Evolutionary conservation across 176 grass and related monocot genomes (phyloP).

Genomic region (Pontederia crassipes): DNA sequence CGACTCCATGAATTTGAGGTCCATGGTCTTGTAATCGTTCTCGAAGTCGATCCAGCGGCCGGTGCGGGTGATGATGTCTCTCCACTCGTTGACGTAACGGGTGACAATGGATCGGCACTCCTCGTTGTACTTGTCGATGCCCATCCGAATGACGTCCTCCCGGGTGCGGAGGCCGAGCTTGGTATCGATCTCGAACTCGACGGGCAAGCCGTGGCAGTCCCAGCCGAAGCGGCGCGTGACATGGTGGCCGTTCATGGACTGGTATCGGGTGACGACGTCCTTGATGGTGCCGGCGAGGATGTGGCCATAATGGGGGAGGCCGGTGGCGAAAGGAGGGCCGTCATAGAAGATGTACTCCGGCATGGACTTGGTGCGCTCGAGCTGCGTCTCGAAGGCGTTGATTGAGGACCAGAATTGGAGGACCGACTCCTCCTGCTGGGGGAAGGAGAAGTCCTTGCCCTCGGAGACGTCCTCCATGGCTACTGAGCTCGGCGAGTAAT

Average conservation of each 20-base stretch:
- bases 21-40: constrained; percentile 28
- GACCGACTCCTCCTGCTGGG: constrained; percentile 56
- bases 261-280: constrained; percentile 94
- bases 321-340: constrained; percentile 82
- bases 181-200: constrained; percentile 97
- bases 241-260: constrained; percentile 78
- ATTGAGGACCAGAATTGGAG: constrained; percentile 42
- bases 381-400: constrained; percentile 71
- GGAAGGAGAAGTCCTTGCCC: constrained; percentile 91
- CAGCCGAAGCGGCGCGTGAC: constrained; percentile 87
- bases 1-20: constrained; percentile 72
- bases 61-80: no score
- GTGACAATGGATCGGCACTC: no score
- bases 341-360: constrained; percentile 99
- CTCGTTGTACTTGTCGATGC: no score
- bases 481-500: background rate
- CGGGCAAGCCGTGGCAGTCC: constrained; percentile 93
- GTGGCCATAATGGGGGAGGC: constrained; percentile 90
- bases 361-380: constrained; percentile 59
- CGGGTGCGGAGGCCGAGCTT: constrained; percentile 52
- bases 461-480: constrained; percentile 84
- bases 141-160: constrained; percentile 39
- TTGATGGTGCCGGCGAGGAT: constrained; percentile 98
- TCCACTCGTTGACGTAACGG: no score
- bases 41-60: no score